Base-by-base conservation (phyloP, 495 filamentous ascomycete genomes). In the Penicillium steckii region DNA sequence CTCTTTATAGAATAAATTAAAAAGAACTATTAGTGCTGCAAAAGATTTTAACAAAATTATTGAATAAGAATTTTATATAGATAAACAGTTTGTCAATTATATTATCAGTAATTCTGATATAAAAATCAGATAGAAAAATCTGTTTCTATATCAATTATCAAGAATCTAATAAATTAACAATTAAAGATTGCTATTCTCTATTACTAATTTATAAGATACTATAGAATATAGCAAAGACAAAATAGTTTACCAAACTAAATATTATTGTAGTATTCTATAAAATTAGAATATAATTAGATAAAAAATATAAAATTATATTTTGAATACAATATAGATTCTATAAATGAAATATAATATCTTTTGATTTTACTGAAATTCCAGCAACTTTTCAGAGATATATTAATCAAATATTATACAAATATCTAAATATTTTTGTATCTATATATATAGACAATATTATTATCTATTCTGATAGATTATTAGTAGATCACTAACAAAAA, bases 391-490 rank as follows among this genome's bases (percentile, higher is more conserved):
- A 40, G 18, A 40, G 15, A n/a, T 40, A 12, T 17, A 17, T 17
- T 40, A 40, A 40, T 8, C 8, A 40, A 7, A 17, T 17, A 6
- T 17, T 40, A 47, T 43, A 26, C 24, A n/a, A 38, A 44, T 35
- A 44, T 26, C 27, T 55, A 13, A 44, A 46, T 32, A 40, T 42
- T 29, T 48, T 48, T 55, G 41, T 57, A 35, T 29, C 8, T 19
- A 25, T 15, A 8, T 45, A 41, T 21, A 48, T 30, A 3, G 43
- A 29, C 26, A 43, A 50, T 53, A 46, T 41, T 45, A 49, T 27
- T 51, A 22, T 60, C 47, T 49, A 52, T 49, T 48, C 38, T 56
- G 38, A 44, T 46, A n/a, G n/a, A n/a, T n/a, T n/a, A n/a, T n/a
- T n/a, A n/a, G n/a, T n/a, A n/a, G n/a, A n/a, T n/a, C n/a, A n/a